Base-by-base conservation (phyloP, 1,139 yeast species). In the Lodderomyces margitis region DNA sequence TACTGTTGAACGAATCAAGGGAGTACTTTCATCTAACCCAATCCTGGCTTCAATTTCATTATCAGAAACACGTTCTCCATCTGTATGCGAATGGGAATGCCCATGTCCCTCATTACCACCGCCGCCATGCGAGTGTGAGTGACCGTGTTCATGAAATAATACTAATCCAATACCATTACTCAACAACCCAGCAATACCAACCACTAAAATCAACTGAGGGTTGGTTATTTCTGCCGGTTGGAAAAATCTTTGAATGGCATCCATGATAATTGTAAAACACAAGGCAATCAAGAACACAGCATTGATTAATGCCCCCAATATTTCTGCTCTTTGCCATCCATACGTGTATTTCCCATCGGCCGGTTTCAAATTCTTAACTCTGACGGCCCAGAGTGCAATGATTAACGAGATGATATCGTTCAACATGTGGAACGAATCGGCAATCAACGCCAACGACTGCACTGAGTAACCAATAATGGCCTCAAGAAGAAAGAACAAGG, bases 301-400 rank as follows among this genome's bases (percentile, higher is more conserved):
- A 58, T 92, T 92, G 52, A 92, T 78, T 47, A 92, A 73, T 4
- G 98, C 98, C 46, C 96, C 96, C 53, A 88, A 75, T 49, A 89
- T 91, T 66, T 87, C 98, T 5, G 97, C 98, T 57, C 97, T 75
- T 65, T 87, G 95, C 95, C 96, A 87, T 10, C 97, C 98, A 56
- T 91, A 91, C 4, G 97, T 91, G 64, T 87, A 91, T 47, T 80
- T 81, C 4, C 92, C 86, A 61, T 88, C 95, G 1, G 96, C 95
- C 16, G 85, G 82, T 56, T 83, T 78, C 39, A 79, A 81, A 56
- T 85, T 85, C 45, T 96, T 89, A 19, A 89, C 96, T 49, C 79
- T 78, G 20, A 92, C 98, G 0, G 98, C 98, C 98, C 98, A 92
- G 30, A 91, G 70, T 0, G 98, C 98, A 42, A 92, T 92, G 19